Evolutionary conservation across 768 basidiomycete genomes (phyloP).

Genomic region (Kwoniella pini): DNA sequence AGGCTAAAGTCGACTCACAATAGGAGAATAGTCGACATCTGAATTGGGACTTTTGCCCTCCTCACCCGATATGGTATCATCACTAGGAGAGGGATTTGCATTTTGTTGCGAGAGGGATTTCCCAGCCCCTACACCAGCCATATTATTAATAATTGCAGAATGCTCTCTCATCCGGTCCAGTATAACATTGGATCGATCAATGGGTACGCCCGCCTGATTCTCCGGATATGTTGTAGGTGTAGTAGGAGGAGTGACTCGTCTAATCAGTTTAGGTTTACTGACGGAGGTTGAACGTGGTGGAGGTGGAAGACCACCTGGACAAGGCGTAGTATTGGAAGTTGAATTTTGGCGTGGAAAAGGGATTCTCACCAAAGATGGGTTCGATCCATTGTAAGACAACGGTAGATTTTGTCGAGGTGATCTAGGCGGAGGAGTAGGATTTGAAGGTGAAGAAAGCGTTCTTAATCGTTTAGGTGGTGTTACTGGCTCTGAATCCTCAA

Average conservation of each 20-base stretch:
- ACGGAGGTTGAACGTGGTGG: conserved; percentile 1
- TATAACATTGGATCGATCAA: background rate
- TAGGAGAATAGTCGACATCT: background rate
- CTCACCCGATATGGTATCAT: background rate
- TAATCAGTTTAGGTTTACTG: background rate
- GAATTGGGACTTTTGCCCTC: background rate
- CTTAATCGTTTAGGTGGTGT: background rate
- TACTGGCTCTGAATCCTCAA: background rate
- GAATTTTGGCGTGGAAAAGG: background rate
- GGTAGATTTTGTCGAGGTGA: conserved; percentile 2
- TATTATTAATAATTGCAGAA: background rate
- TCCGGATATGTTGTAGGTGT: background rate
- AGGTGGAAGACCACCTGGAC: conserved; percentile 17
- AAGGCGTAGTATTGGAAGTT: background rate
- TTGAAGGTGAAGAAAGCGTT: conserved; percentile 3
- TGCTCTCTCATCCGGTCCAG: background rate
- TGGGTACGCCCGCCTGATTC: background rate
- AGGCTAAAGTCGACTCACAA: background rate
- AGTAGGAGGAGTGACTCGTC: conserved; percentile 5
- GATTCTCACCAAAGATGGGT: background rate
- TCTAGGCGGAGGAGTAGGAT: conserved; percentile 9
- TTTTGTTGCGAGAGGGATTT: background rate
- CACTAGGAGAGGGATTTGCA: background rate
- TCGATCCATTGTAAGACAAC: background rate
- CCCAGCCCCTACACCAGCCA: conserved; percentile 22